These are phyloP conservation scores for Penium margaritaceum DNA, from an alignment of 139 green algal species.

Conservation along the genomic window DNA sequence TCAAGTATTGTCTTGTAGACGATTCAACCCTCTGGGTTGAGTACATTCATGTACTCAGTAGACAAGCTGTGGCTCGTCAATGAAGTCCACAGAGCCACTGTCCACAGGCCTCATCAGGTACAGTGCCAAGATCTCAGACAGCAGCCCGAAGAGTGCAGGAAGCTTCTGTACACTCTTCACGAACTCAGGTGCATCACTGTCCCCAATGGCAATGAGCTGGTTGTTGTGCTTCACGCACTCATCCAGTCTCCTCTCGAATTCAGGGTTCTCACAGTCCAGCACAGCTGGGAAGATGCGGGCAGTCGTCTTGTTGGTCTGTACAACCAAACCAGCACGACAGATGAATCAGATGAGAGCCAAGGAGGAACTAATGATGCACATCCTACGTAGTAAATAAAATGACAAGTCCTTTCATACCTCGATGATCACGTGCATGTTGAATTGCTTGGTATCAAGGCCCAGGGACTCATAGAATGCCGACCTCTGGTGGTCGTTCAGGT, in stretches of 20 bases:
- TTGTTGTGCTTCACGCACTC: conserved; percentile 70
- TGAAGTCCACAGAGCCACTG: conserved; percentile 64
- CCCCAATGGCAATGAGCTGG: conserved; percentile 65
- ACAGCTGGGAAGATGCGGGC: conserved; percentile 90
- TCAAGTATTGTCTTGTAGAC: too few relatives aligned
- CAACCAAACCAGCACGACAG: too few relatives aligned
- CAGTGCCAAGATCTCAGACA: conserved; percentile 62
- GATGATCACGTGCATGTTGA: conserved; percentile 97
- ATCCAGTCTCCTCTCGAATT: conserved; percentile 79
- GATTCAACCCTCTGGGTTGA: too few relatives aligned
- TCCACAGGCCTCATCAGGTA: conserved; percentile 76
- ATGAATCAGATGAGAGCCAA: too few relatives aligned
- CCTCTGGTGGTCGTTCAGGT: conserved; percentile 94
- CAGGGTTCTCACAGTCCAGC: conserved; percentile 67
- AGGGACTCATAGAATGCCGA: conserved; percentile 84
- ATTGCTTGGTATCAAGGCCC: conserved; percentile 87
- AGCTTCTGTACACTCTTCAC: conserved; percentile 69
- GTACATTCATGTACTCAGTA: too few relatives aligned
- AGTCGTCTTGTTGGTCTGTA: conserved; percentile 93
- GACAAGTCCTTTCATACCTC: too few relatives aligned
- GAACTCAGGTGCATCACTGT: conserved; percentile 54
- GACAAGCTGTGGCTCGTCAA: conserved; percentile 46
- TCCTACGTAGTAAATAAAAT: too few relatives aligned
- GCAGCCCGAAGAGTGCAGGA: conserved; percentile 71
- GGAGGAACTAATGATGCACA: too few relatives aligned